Evolutionary conservation across 2,329 filamentous ascomycete genomes (phyloP).

Genomic region (Rhynchosporium secalis): DNA sequence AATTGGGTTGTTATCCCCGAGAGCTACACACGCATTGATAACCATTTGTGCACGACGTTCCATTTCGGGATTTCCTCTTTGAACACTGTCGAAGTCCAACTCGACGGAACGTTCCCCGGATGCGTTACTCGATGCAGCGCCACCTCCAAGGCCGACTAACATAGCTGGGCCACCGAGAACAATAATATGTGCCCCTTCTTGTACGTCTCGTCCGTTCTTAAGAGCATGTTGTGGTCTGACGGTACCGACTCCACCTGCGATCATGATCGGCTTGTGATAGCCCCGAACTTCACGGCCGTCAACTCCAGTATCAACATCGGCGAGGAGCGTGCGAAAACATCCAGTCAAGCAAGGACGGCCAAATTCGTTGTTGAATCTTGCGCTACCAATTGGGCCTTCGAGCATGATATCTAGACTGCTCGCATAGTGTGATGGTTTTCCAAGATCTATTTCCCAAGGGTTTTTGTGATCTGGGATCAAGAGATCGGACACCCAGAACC

Average conservation of each 20-base stretch:
- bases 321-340: conserved; percentile 88
- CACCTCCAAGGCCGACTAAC: conserved; percentile 94
- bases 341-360: conserved; percentile 85
- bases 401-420: conserved; percentile 97
- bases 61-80: conserved; percentile 95
- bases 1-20: conserved; percentile 85
- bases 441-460: conserved; percentile 90
- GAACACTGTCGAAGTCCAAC: conserved; percentile 94
- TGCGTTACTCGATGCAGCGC: conserved; percentile 87
- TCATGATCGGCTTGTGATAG: conserved; percentile 98
- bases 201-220: conserved; percentile 77
- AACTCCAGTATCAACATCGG: conserved; percentile 60
- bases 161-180: conserved; percentile 95
- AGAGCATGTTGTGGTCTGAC: conserved; percentile 88
- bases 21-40: conserved; percentile 87
- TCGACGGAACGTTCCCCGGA: conserved; percentile 88
- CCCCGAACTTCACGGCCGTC: conserved; percentile 71
- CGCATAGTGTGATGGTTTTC: conserved; percentile 87
- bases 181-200: conserved; percentile 84
- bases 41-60: conserved; percentile 96
- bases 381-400: conserved; percentile 91
- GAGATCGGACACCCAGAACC: conserved; percentile 94
- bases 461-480: conserved; percentile 79
- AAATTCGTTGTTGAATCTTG: conserved; percentile 97
- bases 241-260: conserved; percentile 91